Conservation (phyloP, 306 rosid genomes). For the Quercus berberidifolia region DNA sequence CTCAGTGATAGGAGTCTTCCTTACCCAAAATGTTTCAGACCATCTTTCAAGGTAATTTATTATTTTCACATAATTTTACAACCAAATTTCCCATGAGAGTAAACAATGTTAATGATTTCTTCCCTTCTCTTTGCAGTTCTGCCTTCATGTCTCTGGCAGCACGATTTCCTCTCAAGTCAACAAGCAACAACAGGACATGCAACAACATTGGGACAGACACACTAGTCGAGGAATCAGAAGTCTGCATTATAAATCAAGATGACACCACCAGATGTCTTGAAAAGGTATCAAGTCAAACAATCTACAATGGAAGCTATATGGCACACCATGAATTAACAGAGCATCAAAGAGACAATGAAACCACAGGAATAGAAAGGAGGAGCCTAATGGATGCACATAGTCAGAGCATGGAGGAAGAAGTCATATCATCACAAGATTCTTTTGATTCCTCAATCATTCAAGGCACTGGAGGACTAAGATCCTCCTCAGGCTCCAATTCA, state of each 20-base stretch:
- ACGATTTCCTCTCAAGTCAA: constrained; percentile 56
- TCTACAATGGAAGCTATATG: constrained; percentile 30
- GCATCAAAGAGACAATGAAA: constrained; percentile 31
- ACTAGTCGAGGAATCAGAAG: constrained; percentile 44
- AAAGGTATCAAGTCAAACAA: constrained; percentile 33
- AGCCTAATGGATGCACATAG: constrained; percentile 28
- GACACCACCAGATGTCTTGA: constrained; percentile 40
- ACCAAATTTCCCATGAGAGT: constrained; percentile 10
- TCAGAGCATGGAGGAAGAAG: constrained; percentile 57
- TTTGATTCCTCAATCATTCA: constrained; percentile 67
- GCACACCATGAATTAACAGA: constrained; percentile 33
- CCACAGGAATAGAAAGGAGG: constrained; percentile 25
- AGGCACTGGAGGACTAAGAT: constrained; percentile 44
- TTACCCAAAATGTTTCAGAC: constrained; percentile 95
- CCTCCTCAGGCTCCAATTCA: constrained; percentile 54
- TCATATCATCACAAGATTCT: constrained; percentile 75
- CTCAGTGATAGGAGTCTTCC: constrained; percentile 91
- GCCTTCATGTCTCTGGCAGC: constrained; percentile 95
- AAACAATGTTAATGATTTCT: constrained; percentile 14
- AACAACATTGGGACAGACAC: constrained; percentile 29
- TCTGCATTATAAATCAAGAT: constrained; percentile 34
- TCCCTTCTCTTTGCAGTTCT: constrained; percentile 61
- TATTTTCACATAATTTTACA: not conserved
- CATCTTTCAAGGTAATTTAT: constrained; percentile 83
- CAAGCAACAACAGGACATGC: constrained; percentile 31